Conservation (phyloP, 805 yeast species). For the Saccharomycopsis babjevae region DNA sequence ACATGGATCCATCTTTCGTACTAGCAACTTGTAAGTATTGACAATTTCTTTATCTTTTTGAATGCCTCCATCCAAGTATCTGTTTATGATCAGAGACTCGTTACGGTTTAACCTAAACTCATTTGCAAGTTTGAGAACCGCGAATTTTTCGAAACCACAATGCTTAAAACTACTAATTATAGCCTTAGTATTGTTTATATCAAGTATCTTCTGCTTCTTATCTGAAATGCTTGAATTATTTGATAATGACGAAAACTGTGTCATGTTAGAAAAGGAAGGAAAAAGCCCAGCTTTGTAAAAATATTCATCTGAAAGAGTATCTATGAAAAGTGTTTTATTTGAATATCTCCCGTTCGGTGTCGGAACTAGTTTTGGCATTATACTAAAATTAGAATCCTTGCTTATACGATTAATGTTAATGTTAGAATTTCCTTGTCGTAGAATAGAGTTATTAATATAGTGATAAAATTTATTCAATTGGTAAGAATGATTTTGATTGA, state of each 20-base stretch:
- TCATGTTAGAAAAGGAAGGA: conserved; percentile 15
- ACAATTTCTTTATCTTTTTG: background rate
- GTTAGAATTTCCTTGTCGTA: conserved; percentile 19
- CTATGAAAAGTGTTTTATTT: conserved; percentile 6
- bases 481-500: background rate
- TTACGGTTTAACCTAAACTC: background rate
- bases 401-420: background rate
- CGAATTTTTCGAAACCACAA: background rate
- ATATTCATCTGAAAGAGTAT: conserved; percentile 15
- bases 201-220: background rate
- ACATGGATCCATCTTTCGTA: background rate
- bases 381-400: background rate
- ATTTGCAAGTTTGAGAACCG: background rate
- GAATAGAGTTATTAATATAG: conserved; percentile 31
- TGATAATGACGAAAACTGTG: conserved; percentile 1
- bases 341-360: background rate
- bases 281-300: conserved; percentile 12
- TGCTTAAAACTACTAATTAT: background rate
- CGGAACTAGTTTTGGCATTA: background rate
- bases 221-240: background rate
- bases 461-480: background rate
- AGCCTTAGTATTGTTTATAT: background rate
- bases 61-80: background rate
- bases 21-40: background rate
- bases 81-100: background rate